These are phyloP conservation scores for Linaria vulgaris DNA, from an alignment of 257 asterid genomes.

Conservation along the genomic window DNA sequence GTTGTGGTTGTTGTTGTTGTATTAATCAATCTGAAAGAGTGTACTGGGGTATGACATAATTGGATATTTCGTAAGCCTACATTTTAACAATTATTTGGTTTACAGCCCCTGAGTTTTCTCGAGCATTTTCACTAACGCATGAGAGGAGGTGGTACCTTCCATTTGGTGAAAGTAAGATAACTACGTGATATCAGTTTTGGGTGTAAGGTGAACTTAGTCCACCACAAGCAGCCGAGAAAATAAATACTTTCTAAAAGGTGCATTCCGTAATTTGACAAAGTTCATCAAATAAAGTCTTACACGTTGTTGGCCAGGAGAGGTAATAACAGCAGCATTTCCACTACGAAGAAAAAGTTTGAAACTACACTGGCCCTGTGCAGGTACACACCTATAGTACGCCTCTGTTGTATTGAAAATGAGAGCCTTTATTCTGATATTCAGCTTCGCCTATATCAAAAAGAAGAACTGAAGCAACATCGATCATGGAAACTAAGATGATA, in stretches of 20 bases:
- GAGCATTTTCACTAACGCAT: no score
- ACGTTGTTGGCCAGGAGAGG: constrained; percentile 54
- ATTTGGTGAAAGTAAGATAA: no score
- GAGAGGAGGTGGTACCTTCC: no score
- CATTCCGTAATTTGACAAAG: background rate
- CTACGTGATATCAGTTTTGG: no score
- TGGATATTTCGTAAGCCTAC: no score
- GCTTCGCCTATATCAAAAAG: constrained; percentile 49
- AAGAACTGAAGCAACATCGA: background rate
- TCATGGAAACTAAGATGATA: background rate
- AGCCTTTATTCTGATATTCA: constrained; percentile 44
- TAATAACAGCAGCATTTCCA: constrained; percentile 61
- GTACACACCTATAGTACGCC: constrained; percentile 62
- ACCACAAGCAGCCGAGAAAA: background rate
- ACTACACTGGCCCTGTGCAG: constrained; percentile 46
- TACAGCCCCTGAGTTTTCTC: no score
- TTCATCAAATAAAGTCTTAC: constrained; percentile 42
- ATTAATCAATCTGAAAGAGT: no score
- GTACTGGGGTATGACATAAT: no score
- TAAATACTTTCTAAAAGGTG: background rate
- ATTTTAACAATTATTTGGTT: no score
- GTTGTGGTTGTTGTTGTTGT: no score
- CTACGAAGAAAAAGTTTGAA: constrained; percentile 40
- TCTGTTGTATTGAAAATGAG: constrained; percentile 51
- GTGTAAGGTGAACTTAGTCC: background rate